phyloP scores from a whole-genome alignment of 1,284 basidiomycete species.

The Cutaneotrichosporon cutaneum region DNA sequence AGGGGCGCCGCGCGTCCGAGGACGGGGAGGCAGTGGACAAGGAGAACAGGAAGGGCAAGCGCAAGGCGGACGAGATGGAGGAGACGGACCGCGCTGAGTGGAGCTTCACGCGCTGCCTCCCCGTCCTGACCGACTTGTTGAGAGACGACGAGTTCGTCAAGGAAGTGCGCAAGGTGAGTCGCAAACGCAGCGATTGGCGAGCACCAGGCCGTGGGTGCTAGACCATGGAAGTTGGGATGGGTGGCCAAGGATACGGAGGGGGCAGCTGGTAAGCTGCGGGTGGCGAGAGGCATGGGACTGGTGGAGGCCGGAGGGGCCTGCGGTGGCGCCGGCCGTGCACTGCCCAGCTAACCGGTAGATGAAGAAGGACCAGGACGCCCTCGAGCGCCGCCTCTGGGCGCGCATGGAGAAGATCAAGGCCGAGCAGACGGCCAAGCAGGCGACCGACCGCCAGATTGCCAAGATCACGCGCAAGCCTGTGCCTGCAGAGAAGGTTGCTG shows the following conservation, averaged over 20 bases:
- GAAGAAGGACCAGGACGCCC: conserved; percentile 46
- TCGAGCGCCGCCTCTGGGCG: conserved; percentile 46
- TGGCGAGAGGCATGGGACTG: not conserved
- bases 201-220: not conserved
- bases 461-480: conserved; percentile 38
- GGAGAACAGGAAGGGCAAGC: conserved; percentile 15
- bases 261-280: not conserved
- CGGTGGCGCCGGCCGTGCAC: no score
- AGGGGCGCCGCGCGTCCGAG: not conserved
- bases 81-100: conserved; percentile 10
- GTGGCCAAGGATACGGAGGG: not conserved
- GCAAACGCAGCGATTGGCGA: no score
- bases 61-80: conserved; percentile 17
- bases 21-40: not conserved
- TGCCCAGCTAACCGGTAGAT: conserved; percentile 38
- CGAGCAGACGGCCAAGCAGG: conserved; percentile 33
- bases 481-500: conserved; percentile 32
- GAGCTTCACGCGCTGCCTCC: conserved; percentile 39
- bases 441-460: conserved; percentile 42
- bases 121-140: conserved; percentile 38
- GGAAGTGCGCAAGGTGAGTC: conserved; percentile 42
- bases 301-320: not conserved
- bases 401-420: conserved; percentile 46
- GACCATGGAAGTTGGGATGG: no score
- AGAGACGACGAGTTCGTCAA: conserved; percentile 38